phyloP scores from a whole-genome alignment of 495 filamentous ascomycete genomes.

The Daldinia childiae region DNA sequence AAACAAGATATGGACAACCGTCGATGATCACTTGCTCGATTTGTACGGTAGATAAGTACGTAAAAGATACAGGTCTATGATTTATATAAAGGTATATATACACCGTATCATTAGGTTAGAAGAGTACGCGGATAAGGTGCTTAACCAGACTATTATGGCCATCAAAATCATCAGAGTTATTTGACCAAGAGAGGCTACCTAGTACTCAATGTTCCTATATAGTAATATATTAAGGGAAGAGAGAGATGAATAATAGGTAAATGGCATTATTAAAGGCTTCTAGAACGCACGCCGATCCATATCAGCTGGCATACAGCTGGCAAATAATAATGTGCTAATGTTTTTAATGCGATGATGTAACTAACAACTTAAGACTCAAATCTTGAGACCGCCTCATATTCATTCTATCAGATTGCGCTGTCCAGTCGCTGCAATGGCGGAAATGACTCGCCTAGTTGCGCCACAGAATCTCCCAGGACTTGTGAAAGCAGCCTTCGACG shows the following conservation, averaged over 20 bases:
- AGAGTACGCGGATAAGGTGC: background rate
- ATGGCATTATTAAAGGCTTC: too few species aligned
- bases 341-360: background rate
- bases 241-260: too few species aligned
- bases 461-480: constrained; percentile 59
- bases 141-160: too few species aligned
- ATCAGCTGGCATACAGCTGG: background rate
- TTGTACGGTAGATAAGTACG: background rate
- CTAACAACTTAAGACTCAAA: background rate
- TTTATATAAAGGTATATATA: background rate
- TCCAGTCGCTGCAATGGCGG: constrained; percentile 20
- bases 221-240: too few species aligned
- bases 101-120: background rate
- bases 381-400: background rate
- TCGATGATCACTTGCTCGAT: background rate
- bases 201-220: too few species aligned
- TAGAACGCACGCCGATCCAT: too few species aligned
- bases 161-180: too few species aligned
- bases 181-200: too few species aligned
- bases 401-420: background rate
- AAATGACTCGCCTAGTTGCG: constrained; percentile 31
- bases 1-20: background rate
- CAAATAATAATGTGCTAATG: background rate
- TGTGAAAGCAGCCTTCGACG: constrained; percentile 62
- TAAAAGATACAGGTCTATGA: background rate